Base-by-base conservation (phyloP, 1,139 yeast species). In the Arxiozyma telluris region DNA sequence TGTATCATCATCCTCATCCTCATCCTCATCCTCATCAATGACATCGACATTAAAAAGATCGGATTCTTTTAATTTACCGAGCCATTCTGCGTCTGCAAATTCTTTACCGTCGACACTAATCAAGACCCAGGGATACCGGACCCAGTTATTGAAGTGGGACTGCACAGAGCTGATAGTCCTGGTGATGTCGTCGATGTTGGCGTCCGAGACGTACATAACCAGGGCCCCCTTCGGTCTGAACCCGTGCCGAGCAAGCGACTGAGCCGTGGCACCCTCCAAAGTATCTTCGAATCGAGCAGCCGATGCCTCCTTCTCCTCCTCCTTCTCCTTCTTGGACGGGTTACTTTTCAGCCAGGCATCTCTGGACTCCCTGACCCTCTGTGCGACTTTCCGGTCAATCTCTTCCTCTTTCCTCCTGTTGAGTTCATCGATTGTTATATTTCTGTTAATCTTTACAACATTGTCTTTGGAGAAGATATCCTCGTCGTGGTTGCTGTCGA, bases 121-220 rank as follows among this genome's bases (percentile, higher is more conserved):
- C 64, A 85, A 84, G 17, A 84, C 84, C 91, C 93, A 85, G 59
- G 84, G 87, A 65, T 86, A 85, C 58, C 79, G 76, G 65, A 67
- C 83, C 58, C 78, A 72, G 55, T 72, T 63, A 72, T 88, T 88
- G 73, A 87, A 88, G 50, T 90, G 76, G 62, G 79, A 81, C 69
- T 88, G 91, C 43, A 87, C 78, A 54, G 77, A 73, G 55, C 79
- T 76, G 51, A 89, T 79, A 8, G 95, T 81, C 49, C 74, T 76
- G 9, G 83, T 66, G 53, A 87, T 71, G 2, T 75, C 76, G 67
- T 74, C 72, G 50, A 86, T 67, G 59, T 88, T 96, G n/a, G 73
- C 66, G 59, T 93, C 75, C 11, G 52, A 47, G 12, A 55, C 23
- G 23, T 30, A 50, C 44, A 88, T 77, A 54, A 88, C 82, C 61